Percentiles rank a stretch among this genome's conserved stretches.
Conservation (phyloP, 805 yeast genomes). For the Sungouiella blattae region DNA sequence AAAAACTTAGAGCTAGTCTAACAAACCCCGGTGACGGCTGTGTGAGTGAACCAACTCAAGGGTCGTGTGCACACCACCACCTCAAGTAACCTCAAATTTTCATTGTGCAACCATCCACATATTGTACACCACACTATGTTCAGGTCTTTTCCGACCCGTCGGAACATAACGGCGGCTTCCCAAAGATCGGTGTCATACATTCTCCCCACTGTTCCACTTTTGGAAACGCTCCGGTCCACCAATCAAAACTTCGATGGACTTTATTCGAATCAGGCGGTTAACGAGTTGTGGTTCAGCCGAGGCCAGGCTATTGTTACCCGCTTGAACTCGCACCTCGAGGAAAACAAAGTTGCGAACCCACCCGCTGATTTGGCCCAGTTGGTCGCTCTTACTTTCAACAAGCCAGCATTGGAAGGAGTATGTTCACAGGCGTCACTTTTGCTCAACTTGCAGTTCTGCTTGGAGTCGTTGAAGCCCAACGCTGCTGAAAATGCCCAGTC, state of each 20-base stretch:
- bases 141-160: not conserved
- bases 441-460: slow-evolving; percentile 46
- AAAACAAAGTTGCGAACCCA: slow-evolving; percentile 25
- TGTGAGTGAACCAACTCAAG: no score
- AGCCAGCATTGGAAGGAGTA: slow-evolving; percentile 42
- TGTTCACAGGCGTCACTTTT: slow-evolving; percentile 45
- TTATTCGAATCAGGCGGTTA: slow-evolving; percentile 43
- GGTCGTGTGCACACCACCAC: slow-evolving; percentile 1
- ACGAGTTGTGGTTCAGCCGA: slow-evolving; percentile 50
- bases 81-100: not conserved
- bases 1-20: not conserved
- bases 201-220: slow-evolving; percentile 29
- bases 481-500: slow-evolving; percentile 15
- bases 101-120: no score
- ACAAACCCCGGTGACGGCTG: no score
- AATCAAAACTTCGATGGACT: slow-evolving; percentile 46
- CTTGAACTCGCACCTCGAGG: slow-evolving; percentile 35
- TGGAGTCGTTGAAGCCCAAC: slow-evolving; percentile 40
- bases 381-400: slow-evolving; percentile 40
- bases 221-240: slow-evolving; percentile 27
- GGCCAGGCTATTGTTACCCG: slow-evolving; percentile 34
- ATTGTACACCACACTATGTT: not conserved
- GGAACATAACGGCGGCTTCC: not conserved
- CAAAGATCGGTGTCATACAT: slow-evolving; percentile 26
- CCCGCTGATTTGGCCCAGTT: slow-evolving; percentile 28